Conservation (phyloP, 2,329 filamentous ascomycete species). For the Blastomyces parvus region DNA sequence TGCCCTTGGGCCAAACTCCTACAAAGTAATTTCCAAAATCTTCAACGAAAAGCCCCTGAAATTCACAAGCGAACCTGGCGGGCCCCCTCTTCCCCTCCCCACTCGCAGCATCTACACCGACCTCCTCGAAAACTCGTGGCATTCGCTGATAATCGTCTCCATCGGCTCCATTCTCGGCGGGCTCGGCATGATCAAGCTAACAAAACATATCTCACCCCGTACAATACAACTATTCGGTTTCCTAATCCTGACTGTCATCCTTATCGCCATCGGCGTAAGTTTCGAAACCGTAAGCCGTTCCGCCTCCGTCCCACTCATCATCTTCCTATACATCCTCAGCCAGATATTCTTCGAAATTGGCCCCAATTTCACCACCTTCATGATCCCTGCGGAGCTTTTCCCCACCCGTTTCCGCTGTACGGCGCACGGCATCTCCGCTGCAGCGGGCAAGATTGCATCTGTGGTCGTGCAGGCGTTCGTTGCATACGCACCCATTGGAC, state of each 20-base stretch:
- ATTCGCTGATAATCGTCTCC: slow-evolving; percentile 17
- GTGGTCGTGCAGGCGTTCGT: slow-evolving; percentile 58
- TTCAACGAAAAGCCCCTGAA: slow-evolving; percentile 12
- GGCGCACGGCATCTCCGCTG: slow-evolving; percentile 58
- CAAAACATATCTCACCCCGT: slow-evolving; percentile 13
- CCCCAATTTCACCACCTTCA: slow-evolving; percentile 54
- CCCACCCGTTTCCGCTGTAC: slow-evolving; percentile 54
- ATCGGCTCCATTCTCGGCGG: slow-evolving; percentile 15
- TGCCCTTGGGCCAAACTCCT: slow-evolving; percentile 15
- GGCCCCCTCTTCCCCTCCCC: neutral
- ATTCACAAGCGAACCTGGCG: neutral
- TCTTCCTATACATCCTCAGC: slow-evolving; percentile 50
- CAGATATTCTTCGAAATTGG: slow-evolving; percentile 50
- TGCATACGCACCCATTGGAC: slow-evolving; percentile 52
- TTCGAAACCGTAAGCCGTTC: neutral
- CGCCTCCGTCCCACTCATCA: slow-evolving; percentile 33
- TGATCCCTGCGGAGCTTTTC: slow-evolving; percentile 56
- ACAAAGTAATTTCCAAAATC: slow-evolving; percentile 13
- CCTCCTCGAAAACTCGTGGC: slow-evolving; percentile 13
- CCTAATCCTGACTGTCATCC: slow-evolving; percentile 51
- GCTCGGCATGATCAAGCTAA: slow-evolving; percentile 15
- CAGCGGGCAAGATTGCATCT: slow-evolving; percentile 58
- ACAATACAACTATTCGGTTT: slow-evolving; percentile 36
- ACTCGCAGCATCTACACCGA: slow-evolving; percentile 12
- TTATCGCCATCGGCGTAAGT: slow-evolving; percentile 52